These are phyloP conservation scores for Apostasia shenzhenica DNA, from an alignment of 106 monocot genomes.

Conservation along the genomic window DNA sequence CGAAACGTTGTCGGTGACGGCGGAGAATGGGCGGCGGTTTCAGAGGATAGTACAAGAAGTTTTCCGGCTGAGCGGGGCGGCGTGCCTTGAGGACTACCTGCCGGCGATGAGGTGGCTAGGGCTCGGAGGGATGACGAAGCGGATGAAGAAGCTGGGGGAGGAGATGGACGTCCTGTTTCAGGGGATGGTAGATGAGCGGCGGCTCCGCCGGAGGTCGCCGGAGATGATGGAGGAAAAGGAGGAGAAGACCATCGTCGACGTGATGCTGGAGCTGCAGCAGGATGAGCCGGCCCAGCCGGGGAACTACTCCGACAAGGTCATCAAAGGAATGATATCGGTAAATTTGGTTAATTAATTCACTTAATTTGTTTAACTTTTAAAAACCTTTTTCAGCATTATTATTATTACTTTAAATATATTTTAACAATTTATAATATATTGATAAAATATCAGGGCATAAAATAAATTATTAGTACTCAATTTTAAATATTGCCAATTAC, in stretches of 20 bases:
- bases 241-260: background rate
- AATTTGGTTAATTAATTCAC: background rate
- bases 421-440: background rate
- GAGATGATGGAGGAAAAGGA: background rate
- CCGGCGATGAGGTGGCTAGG: conserved; percentile 8
- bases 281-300: background rate
- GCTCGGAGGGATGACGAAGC: background rate
- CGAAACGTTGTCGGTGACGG: background rate
- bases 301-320: conserved; percentile 5
- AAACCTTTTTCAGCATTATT: background rate
- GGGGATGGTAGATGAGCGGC: background rate
- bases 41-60: conserved; percentile 6
- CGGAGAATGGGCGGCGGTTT: conserved; percentile 4
- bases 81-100: conserved; percentile 18
- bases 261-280: conserved; percentile 2
- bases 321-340: conserved; percentile 9
- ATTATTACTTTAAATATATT: background rate
- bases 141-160: background rate
- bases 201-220: background rate
- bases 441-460: background rate
- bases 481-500: background rate
- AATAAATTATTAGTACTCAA: background rate
- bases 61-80: background rate
- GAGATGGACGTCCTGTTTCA: background rate
- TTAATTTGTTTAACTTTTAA: background rate